Conservation (phyloP, 108 stramenopile species). For the Hondaea fermentalgiana region DNA sequence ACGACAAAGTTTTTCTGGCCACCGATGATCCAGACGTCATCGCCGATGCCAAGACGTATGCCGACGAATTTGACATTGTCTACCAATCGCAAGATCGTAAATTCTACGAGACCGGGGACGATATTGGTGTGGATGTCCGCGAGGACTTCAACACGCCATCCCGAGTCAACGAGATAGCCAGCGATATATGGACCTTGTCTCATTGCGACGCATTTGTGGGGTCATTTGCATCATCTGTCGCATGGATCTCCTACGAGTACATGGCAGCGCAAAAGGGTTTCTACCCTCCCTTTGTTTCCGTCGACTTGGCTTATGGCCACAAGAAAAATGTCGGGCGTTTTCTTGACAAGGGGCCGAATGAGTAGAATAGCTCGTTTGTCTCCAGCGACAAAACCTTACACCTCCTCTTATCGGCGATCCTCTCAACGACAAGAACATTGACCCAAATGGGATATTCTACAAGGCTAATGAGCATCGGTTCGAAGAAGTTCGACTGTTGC, state of each 20-base stretch:
- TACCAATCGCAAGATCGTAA: neutral
- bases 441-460: too few relatives aligned
- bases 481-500: too few relatives aligned
- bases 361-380: neutral
- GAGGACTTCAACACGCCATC: neutral
- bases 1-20: neutral
- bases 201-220: conserved; percentile 7
- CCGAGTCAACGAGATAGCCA: neutral
- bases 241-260: conserved; percentile 9
- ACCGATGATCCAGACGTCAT: neutral
- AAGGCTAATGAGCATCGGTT: too few relatives aligned
- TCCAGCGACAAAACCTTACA: too few relatives aligned
- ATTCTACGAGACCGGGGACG: conserved; percentile 5
- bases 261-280: neutral
- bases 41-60: neutral
- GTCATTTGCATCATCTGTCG: neutral
- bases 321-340: neutral
- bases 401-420: too few relatives aligned
- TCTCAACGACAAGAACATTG: too few relatives aligned
- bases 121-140: neutral
- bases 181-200: neutral
- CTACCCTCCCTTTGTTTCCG: neutral
- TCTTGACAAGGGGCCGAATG: neutral
- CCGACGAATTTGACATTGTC: neutral
- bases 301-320: neutral